Conservation (phyloP, 1,284 basidiomycete species). For the Psilocybe mexicana region DNA sequence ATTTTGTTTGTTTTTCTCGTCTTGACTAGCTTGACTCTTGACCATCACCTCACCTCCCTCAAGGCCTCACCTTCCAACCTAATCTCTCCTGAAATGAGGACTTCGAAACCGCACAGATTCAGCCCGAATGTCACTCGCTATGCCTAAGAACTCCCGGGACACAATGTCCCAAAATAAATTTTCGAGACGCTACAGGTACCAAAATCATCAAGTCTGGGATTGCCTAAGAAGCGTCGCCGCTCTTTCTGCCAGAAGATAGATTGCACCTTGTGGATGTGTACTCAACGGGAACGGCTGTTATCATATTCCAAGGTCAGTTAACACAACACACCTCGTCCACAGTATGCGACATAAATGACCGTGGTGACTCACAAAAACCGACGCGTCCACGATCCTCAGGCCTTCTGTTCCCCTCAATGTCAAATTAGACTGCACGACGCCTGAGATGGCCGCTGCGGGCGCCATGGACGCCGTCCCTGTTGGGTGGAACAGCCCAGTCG, state of each 20-base stretch:
- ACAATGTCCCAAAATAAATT: no score
- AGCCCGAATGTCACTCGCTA: no score
- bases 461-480: constrained; percentile 38
- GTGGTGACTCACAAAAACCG: constrained; percentile 23
- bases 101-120: no score
- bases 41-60: no score
- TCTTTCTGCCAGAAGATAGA: constrained; percentile 19
- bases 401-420: constrained; percentile 42
- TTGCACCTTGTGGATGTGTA: constrained; percentile 17
- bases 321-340: background rate
- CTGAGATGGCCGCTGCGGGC: constrained; percentile 13
- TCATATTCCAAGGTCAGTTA: background rate
- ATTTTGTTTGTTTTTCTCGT: no score
- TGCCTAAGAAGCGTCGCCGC: constrained; percentile 8
- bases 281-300: constrained; percentile 12
- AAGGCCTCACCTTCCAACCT: no score
- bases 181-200: no score
- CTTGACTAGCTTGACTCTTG: no score
- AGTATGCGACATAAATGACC: background rate
- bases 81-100: no score
- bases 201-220: background rate
- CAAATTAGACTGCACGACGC: constrained; percentile 29
- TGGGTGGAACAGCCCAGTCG: constrained; percentile 42
- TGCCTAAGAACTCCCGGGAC: no score
- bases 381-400: constrained; percentile 47